Base-by-base conservation (phyloP, 768 basidiomycete genomes). In the Trametes villosa region DNA sequence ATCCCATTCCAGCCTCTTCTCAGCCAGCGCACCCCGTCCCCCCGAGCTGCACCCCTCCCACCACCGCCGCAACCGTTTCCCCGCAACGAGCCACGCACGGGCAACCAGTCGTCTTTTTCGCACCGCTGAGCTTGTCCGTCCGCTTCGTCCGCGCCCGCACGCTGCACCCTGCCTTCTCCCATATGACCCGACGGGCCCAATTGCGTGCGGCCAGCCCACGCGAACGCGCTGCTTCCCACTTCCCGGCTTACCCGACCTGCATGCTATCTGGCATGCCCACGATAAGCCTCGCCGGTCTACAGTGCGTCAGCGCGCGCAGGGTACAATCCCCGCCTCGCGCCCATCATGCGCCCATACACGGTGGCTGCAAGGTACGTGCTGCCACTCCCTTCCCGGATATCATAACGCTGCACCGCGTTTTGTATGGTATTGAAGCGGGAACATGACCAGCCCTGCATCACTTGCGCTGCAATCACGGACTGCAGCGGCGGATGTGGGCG, bases 11-110 rank as follows among this genome's bases (percentile, higher is more conserved):
- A 22, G 36, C 8, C 24, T 2, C 47, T 13, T 49, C 34, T 31
- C 22, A 53, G 24, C 46, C 9, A 22, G 38, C 45, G 86, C 80
- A 7, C 33, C 36, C 33, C 27, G 34, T 40, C 17, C 42, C 12
- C 50, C 33, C 34, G 33, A 36, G 8, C 18, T 22, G 22, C 27
- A n/a, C n/a, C n/a, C n/a, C n/a, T n/a, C n/a, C n/a, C n/a, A n/a
- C n/a, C n/a, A n/a, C n/a, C n/a, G n/a, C n/a, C n/a, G n/a, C n/a
- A n/a, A n/a, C n/a, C n/a, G n/a, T n/a, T n/a, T n/a, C n/a, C n/a
- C n/a, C n/a, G n/a, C n/a, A n/a, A n/a, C n/a, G n/a, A n/a, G n/a
- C n/a, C n/a, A n/a, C n/a, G n/a, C n/a, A n/a, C n/a, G n/a, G n/a
- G n/a, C n/a, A n/a, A n/a, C n/a, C n/a, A n/a, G n/a, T n/a, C 33